Evolutionary conservation across 176 grass and related monocot genomes (phyloP), one percentile per base, ranked within the genome.

Genomic region (Areca catechu): DNA sequence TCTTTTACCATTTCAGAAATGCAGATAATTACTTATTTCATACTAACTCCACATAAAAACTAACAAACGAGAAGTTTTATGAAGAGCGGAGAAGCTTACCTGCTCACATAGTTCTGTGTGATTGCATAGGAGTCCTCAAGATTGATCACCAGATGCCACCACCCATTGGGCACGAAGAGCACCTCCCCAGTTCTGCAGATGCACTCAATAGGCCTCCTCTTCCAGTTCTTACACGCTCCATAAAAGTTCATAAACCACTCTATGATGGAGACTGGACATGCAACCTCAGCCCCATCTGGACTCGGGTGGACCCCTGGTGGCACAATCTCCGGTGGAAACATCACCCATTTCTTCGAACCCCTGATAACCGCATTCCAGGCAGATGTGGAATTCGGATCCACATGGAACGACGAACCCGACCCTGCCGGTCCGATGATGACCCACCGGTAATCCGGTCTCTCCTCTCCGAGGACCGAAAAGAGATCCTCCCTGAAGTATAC

Each of bases 171-270:
- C 58, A 98, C 81, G 51, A 98, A 98, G 19, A 98, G 71, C 16
- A 89, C 76, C 55, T 98, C 87, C 7, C 93, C 87, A 17, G 81
- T 54, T 17, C 58, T 70, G 52, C 87, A 98, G 0, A 89, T 62
- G 10, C 93, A 92, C 59, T 98, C 93, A 0, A 98, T 58, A 0
- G 84, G 84, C 58, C 78, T 98, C 78, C 75, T 92, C 56, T 88
- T 78, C 93, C 83, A 88, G 1, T 71, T 68, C 63, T 66, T 85
- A 62, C 93, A 98, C 6, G 77, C 72, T 4, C 54, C 76, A 29
- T 92, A 92, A 65, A 98, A 98, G 70, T 98, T 92, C 93, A 98
- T 98, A 70, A 98, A 98, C 87, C 93, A 98, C 52, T 98, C 93
- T 84, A 98, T 98, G 66, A 92, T 89, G 51, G 86, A 88, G 14